phyloP scores from a whole-genome alignment of 1,284 basidiomycete genomes.

The Sutorius eximius region DNA sequence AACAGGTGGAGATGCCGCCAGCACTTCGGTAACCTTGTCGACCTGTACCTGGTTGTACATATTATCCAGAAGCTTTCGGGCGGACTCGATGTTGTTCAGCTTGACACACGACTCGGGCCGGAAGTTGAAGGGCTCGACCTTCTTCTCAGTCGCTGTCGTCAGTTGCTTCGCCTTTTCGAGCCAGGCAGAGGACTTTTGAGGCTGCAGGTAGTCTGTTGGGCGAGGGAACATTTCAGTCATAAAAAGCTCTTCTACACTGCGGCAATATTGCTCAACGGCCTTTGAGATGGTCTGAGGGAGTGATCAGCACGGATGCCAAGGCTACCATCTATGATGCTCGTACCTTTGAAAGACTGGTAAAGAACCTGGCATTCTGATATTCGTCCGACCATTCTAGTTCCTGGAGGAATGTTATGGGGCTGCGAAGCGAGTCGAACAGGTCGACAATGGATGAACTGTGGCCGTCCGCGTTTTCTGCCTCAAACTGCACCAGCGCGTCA shows the following conservation, averaged over 20 bases:
- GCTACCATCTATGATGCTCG: slow-evolving; percentile 2
- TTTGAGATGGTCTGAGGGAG: slow-evolving; percentile 78
- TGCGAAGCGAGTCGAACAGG: slow-evolving; percentile 91
- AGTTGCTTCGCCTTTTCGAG: slow-evolving; percentile 89
- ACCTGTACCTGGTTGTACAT: slow-evolving; percentile 92
- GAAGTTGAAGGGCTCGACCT: slow-evolving; percentile 93
- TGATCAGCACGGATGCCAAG: slow-evolving; percentile 2
- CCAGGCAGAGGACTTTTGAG: slow-evolving; percentile 90
- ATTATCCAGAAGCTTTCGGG: slow-evolving; percentile 86
- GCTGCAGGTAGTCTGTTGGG: slow-evolving; percentile 69
- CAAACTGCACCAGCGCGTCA: slow-evolving; percentile 57
- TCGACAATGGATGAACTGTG: slow-evolving; percentile 97
- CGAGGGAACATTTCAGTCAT: slow-evolving; percentile 93
- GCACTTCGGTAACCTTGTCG: slow-evolving; percentile 78
- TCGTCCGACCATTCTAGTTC: slow-evolving; percentile 91
- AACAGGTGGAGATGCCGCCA: slow-evolving; percentile 63
- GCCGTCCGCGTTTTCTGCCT: slow-evolving; percentile 79
- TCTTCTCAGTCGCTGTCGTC: slow-evolving; percentile 77
- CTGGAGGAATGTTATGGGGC: slow-evolving; percentile 86
- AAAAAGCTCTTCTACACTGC: slow-evolving; percentile 85
- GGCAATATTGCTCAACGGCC: slow-evolving; percentile 91
- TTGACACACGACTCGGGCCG: slow-evolving; percentile 93
- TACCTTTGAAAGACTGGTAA: slow-evolving; percentile 85
- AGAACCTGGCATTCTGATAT: slow-evolving; percentile 87
- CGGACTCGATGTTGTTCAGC: slow-evolving; percentile 96